Base-by-base conservation (phyloP, 2,329 filamentous ascomycete genomes). In the Arthroderma sp. region DNA sequence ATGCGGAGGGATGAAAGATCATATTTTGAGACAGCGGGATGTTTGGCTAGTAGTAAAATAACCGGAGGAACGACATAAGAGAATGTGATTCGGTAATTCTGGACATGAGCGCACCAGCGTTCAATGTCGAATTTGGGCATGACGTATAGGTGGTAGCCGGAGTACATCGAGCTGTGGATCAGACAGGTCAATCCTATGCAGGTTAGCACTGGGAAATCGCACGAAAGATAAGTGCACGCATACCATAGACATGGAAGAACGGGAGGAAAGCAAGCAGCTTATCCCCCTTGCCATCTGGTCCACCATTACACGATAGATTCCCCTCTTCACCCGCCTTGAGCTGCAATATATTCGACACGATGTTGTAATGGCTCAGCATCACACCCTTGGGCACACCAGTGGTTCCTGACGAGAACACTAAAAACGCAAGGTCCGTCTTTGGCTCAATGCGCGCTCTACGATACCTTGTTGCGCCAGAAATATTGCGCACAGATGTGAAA, bases 371-470 rank as follows among this genome's bases (percentile, higher is more conserved):
- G 6, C 83, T 86, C 33, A 96, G 77, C 81, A 88, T 87, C 13
- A 96, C 91, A 15, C 91, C 91, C 71, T 97, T 97, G 0, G 91
- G 91, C 54, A 90, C 75, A 1, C 91, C 91, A 0, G 91, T 96
- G 0, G 91, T 97, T 6, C 91, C 91, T 6, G 86, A 91, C 54
- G 85, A 89, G 70, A 95, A 96, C 0, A 94, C 88, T 58, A 96
- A 72, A 66, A 93, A 95, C 0, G 88, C 86, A 25, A 93, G 70
- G 67, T 95, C 89, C 58, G 82, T 84, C 54, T 79, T 77, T 0
- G 88, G 81, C 53, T 86, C 77, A 55, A 89, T 72, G 64, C 80
- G 83, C 3, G 82, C 76, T 57, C 79, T 79, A 17, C 81, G 77
- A 65, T 80, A 82, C 62, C 81, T 77, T 2, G 77, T 75, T 0